Conservation (phyloP, 2,329 filamentous ascomycete species). For the Talaromyces sp. region DNA sequence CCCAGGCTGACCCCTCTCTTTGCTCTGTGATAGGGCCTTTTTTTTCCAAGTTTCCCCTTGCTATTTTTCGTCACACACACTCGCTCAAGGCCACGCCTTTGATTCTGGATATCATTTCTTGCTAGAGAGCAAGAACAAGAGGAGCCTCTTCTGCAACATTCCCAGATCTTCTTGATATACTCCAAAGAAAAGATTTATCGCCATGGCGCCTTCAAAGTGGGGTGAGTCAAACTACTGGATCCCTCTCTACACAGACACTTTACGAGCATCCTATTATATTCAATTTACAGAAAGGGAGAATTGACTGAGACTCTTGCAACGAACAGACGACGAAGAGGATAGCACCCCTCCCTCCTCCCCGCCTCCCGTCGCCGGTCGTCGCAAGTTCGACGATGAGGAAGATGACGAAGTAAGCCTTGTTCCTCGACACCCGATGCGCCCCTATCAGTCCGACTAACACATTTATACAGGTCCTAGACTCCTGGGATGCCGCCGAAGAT, state of each 20-base stretch:
- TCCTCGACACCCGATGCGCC: neutral
- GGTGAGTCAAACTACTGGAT: conserved; percentile 36
- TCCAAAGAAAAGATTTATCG: conserved; percentile 17
- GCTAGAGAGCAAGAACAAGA: neutral
- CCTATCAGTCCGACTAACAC: neutral
- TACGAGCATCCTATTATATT: neutral
- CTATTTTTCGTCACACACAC: neutral
- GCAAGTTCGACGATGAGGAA: conserved; percentile 87
- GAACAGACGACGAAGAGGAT: conserved; percentile 47
- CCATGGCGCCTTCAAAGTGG: conserved; percentile 50
- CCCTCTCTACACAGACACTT: neutral
- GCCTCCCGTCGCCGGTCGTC: conserved; percentile 46
- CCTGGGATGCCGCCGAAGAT: conserved; percentile 95
- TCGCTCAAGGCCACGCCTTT: neutral
- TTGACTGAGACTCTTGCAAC: conserved; percentile 9
- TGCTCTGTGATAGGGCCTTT: conserved; percentile 12
- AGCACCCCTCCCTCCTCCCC: conserved; percentile 46
- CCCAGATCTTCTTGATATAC: neutral
- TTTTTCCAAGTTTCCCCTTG: conserved; percentile 1
- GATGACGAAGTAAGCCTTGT: conserved; percentile 61
- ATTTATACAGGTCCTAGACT: conserved; percentile 73
- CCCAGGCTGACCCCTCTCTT: conserved; percentile 12
- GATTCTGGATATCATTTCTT: neutral
- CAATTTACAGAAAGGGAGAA: neutral
- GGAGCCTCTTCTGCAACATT: neutral